Percentiles rank a stretch among this genome's conserved stretches.
These are phyloP conservation scores for Domatiomyces globalis DNA, from an alignment of 2,329 filamentous ascomycete species.

Conservation along the genomic window DNA sequence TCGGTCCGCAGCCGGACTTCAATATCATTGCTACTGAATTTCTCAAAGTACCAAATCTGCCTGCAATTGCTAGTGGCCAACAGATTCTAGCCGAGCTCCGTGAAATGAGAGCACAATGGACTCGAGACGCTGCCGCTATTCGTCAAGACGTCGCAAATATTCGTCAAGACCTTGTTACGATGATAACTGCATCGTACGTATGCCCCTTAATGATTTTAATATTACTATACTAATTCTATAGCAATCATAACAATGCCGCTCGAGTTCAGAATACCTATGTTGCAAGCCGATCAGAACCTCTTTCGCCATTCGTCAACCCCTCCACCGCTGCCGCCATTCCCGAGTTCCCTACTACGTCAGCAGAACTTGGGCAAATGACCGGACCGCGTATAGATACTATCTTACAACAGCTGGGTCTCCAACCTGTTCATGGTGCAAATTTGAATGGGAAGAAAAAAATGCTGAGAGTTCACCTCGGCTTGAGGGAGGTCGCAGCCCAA, in stretches of 20 bases:
- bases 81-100: no score
- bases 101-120: no score
- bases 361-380: slow-evolving; percentile 4
- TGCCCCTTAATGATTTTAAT: slow-evolving; percentile 1
- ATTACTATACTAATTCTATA: slow-evolving; percentile 8
- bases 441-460: slow-evolving; percentile 2
- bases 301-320: neutral
- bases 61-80: no score
- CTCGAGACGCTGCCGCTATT: slow-evolving; percentile 2
- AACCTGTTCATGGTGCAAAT: slow-evolving; percentile 4
- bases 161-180: no score
- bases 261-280: slow-evolving; percentile 4
- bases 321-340: slow-evolving; percentile 3
- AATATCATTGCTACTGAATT: neutral
- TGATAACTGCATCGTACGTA: slow-evolving; percentile 5
- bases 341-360: slow-evolving; percentile 3
- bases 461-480: no score
- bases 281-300: slow-evolving; percentile 2
- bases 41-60: no score
- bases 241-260: slow-evolving; percentile 6
- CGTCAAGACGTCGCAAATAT: slow-evolving; percentile 1
- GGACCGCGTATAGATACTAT: slow-evolving; percentile 4
- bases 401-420: slow-evolving; percentile 4
- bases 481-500: no score
- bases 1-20: slow-evolving; percentile 6